Conservation (phyloP, 1,284 basidiomycete genomes). For the Butyriboletus appendiculatus region DNA sequence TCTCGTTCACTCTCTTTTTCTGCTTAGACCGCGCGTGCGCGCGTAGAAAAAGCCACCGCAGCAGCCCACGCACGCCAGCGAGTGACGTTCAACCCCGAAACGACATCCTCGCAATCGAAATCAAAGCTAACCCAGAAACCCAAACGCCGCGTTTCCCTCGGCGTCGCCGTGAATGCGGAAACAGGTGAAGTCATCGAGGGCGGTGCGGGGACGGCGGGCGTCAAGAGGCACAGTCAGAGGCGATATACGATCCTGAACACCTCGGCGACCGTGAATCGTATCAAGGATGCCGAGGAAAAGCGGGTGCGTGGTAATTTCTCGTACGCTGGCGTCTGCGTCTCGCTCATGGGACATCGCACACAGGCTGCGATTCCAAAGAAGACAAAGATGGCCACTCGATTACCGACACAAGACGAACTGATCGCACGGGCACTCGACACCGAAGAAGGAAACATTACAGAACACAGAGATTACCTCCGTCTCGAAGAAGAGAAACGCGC, state of each 20-base stretch:
- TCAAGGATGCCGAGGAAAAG: conserved; percentile 62
- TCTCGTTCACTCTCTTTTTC: neutral
- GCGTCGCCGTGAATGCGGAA: conserved; percentile 53
- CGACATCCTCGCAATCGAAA: conserved; percentile 25
- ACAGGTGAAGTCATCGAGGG: conserved; percentile 53
- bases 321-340: neutral
- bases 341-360: conserved; percentile 4
- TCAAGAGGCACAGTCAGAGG: conserved; percentile 63
- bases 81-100: conserved; percentile 62
- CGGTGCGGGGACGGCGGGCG: conserved; percentile 18
- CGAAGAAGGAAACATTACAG: conserved; percentile 81
- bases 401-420: conserved; percentile 76
- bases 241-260: conserved; percentile 67
- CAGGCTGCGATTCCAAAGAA: conserved; percentile 66
- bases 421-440: conserved; percentile 81
- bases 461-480: conserved; percentile 75
- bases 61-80: conserved; percentile 63
- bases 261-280: conserved; percentile 57
- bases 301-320: conserved; percentile 42
- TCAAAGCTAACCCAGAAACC: conserved; percentile 37
- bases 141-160: conserved; percentile 56
- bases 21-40: conserved; percentile 51
- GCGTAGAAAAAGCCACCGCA: conserved; percentile 61
- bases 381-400: conserved; percentile 47
- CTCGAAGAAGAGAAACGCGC: conserved; percentile 81